Conservation (phyloP, 2,329 filamentous ascomycete species). For the Furcasterigmium sp. region DNA sequence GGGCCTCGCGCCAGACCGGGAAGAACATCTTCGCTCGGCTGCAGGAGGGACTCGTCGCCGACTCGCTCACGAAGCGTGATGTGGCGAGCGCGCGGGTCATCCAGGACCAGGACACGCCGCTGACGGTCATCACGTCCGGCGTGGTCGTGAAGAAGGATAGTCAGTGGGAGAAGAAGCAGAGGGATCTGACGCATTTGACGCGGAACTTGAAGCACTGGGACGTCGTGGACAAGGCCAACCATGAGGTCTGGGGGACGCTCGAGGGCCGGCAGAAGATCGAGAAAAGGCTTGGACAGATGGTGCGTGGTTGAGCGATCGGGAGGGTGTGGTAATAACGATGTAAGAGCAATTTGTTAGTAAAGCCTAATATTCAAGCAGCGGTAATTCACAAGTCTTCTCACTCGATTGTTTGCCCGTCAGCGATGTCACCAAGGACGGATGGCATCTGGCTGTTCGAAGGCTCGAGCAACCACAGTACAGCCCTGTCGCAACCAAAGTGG, state of each 20-base stretch:
- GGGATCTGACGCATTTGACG: conserved; percentile 76
- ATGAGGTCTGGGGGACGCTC: conserved; percentile 76
- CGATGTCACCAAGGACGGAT: too few relatives aligned
- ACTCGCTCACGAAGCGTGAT: conserved; percentile 79
- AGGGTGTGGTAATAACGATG: too few relatives aligned
- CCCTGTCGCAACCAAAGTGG: too few relatives aligned
- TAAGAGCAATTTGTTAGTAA: too few relatives aligned
- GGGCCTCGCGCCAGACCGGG: conserved; percentile 70
- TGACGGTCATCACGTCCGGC: conserved; percentile 81
- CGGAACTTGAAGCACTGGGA: conserved; percentile 79
- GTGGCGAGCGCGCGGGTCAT: conserved; percentile 74
- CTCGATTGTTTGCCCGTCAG: too few relatives aligned
- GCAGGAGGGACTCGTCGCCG: conserved; percentile 86
- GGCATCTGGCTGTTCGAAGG: too few relatives aligned
- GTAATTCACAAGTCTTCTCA: too few relatives aligned
- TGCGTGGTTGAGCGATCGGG: conserved; percentile 29
- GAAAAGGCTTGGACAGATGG: conserved; percentile 62
- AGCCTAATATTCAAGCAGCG: too few relatives aligned
- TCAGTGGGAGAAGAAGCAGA: conserved; percentile 79
- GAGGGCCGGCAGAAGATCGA: conserved; percentile 73
- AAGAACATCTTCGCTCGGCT: conserved; percentile 86
- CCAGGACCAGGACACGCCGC: conserved; percentile 67
- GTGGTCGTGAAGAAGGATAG: conserved; percentile 59
- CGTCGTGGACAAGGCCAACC: conserved; percentile 76
- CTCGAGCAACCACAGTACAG: too few relatives aligned